phyloP scores from a whole-genome alignment of 2,329 filamentous ascomycete genomes.

The Epichloe sylvatica region DNA sequence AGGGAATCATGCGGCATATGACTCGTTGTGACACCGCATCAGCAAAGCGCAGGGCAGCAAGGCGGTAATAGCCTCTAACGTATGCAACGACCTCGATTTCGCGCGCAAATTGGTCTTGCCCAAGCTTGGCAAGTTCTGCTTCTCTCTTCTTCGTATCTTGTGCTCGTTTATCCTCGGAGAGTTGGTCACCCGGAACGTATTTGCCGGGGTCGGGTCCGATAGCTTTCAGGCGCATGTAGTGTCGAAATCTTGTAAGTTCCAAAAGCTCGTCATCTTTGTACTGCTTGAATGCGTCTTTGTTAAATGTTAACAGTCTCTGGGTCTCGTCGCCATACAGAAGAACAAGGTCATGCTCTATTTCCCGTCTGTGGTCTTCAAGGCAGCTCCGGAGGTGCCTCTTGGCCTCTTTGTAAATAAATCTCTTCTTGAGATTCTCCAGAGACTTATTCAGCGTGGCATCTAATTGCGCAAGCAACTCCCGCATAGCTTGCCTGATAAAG shows the following conservation, averaged over 20 bases:
- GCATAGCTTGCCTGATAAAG: slow-evolving; percentile 34
- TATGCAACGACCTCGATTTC: slow-evolving; percentile 51
- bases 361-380: slow-evolving; percentile 24
- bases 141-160: slow-evolving; percentile 30
- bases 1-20: slow-evolving; percentile 34
- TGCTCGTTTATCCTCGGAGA: slow-evolving; percentile 34
- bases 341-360: slow-evolving; percentile 24
- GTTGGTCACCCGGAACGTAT: slow-evolving; percentile 5
- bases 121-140: slow-evolving; percentile 32
- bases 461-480: slow-evolving; percentile 33
- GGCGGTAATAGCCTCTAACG: slow-evolving; percentile 54
- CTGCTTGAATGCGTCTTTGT: slow-evolving; percentile 31
- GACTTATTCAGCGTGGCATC: slow-evolving; percentile 32
- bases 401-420: slow-evolving; percentile 36
- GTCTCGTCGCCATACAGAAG: slow-evolving; percentile 39
- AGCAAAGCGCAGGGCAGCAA: slow-evolving; percentile 50
- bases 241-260: slow-evolving; percentile 32
- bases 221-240: slow-evolving; percentile 34
- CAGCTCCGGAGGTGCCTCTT: slow-evolving; percentile 29
- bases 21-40: slow-evolving; percentile 38
- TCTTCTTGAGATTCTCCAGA: slow-evolving; percentile 31
- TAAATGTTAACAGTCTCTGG: slow-evolving; percentile 43
- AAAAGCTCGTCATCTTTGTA: slow-evolving; percentile 33
- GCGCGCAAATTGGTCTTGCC: slow-evolving; percentile 40
- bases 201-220: slow-evolving; percentile 14